These are phyloP conservation scores for Sequoia sempervirens DNA, from an alignment of 75 land plant genomes.

Conservation along the genomic window DNA sequence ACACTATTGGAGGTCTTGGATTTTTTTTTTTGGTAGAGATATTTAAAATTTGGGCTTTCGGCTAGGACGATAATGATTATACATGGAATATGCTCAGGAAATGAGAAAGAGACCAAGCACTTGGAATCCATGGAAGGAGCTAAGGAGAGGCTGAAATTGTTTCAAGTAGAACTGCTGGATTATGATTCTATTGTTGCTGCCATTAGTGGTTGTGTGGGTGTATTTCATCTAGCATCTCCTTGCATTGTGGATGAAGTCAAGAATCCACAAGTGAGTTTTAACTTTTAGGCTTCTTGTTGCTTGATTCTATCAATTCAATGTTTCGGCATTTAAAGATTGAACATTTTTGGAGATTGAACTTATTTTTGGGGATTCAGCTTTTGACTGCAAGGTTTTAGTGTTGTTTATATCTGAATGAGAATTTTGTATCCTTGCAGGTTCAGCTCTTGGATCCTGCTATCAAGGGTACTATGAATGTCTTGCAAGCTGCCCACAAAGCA, in stretches of 20 bases:
- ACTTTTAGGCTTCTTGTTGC: neutral
- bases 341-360: too few relatives aligned
- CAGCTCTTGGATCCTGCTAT: conserved; percentile 75
- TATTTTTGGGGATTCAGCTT: neutral
- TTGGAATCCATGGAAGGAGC: conserved; percentile 54
- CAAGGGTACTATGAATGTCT: conserved; percentile 75
- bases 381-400: neutral
- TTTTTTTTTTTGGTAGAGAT: too few relatives aligned
- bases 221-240: conserved; percentile 81
- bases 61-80: neutral
- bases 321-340: neutral
- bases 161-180: conserved; percentile 65
- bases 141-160: conserved; percentile 45
- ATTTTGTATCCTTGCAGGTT: conserved; percentile 19
- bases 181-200: conserved; percentile 51
- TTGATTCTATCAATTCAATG: neutral
- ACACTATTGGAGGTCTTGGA: neutral
- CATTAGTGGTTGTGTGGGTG: conserved; percentile 44
- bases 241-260: conserved; percentile 38
- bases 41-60: neutral
- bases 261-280: conserved; percentile 42
- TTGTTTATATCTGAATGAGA: neutral
- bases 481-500: conserved; percentile 51
- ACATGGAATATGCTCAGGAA: conserved; percentile 16
- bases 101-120: conserved; percentile 56